Conservation (phyloP, 2,329 filamentous ascomycete genomes). For the Diaporthe amygdali region DNA sequence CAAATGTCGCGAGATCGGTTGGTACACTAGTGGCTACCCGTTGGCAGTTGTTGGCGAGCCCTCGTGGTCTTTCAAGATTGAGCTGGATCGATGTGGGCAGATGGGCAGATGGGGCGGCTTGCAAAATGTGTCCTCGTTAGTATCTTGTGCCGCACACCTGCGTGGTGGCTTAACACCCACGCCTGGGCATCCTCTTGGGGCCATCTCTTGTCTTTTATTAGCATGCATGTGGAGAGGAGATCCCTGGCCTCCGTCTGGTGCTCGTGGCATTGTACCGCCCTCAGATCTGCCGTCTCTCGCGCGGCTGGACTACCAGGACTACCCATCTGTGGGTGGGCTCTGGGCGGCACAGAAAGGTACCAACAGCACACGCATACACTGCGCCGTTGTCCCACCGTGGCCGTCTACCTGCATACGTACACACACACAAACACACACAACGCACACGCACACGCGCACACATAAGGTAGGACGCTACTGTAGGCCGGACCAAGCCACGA, state of each 20-base stretch:
- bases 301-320: not conserved
- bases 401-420: not conserved
- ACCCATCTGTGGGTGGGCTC: too few species aligned
- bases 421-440: not conserved
- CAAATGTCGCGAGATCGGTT: not conserved
- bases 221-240: not conserved
- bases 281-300: slow-evolving; percentile 10
- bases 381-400: not conserved
- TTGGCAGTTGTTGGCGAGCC: not conserved
- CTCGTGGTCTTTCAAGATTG: not conserved
- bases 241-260: slow-evolving; percentile 1
- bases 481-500: slow-evolving; percentile 19
- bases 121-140: not conserved
- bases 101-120: not conserved
- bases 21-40: not conserved
- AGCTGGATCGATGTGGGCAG: not conserved
- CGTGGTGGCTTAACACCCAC: slow-evolving; percentile 18
- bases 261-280: not conserved
- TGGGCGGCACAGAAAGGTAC: not conserved
- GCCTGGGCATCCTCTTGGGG: slow-evolving; percentile 1
- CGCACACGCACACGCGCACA: not conserved
- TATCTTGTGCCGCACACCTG: not conserved
- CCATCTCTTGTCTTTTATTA: not conserved
- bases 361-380: not conserved
- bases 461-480: slow-evolving; percentile 15